Evolutionary conservation across 2,329 filamentous ascomycete genomes (phyloP), one percentile per base, ranked within the genome.

Genomic region (Onygenales sp.): DNA sequence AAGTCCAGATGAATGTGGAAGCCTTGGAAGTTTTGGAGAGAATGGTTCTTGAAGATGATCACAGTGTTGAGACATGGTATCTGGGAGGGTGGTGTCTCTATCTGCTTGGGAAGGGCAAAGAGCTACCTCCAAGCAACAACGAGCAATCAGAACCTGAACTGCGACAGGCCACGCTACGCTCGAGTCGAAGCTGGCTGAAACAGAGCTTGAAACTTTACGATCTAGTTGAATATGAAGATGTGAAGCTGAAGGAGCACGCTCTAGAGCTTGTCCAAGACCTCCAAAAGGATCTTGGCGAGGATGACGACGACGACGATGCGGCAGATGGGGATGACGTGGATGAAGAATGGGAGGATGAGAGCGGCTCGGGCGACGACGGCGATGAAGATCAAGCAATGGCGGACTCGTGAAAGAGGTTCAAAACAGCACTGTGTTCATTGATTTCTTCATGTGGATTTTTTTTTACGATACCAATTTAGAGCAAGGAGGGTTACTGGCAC

Each of bases 61-160:
- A 87, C 65, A 95, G 92, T 67, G 87, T 98, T 17, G 93, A 98
- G 71, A 87, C 88, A 14, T 96, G 91, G 90, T 98, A 98, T 72
- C 78, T 98, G 4, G 93, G 93, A 43, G 94, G 93, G 3, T 97
- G 92, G 88, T 91, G 89, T 62, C 78, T 94, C 60, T 88, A 89
- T 66, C 79, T 95, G 54, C 75, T 87, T 57, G 70, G 69, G 37
- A 76, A 42, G 67, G 63, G 1, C 70, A 68, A 51, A 70, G 66
- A 56, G 55, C 67, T 57, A 57, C 54, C 32, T 36, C 17, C 37
- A 37, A 62, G 64, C 52, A 59, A 63, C 52, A 61, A 58, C 56
- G 40, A 58, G 44, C 53, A 62, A 44, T 62, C 59, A 40, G 53
- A 64, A 60, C 63, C 74, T 40, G 75, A 81, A 46, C 74, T 75